These are phyloP conservation scores for Brasenia schreberi DNA, from an alignment of 164 flowering plant species.

Conservation along the genomic window DNA sequence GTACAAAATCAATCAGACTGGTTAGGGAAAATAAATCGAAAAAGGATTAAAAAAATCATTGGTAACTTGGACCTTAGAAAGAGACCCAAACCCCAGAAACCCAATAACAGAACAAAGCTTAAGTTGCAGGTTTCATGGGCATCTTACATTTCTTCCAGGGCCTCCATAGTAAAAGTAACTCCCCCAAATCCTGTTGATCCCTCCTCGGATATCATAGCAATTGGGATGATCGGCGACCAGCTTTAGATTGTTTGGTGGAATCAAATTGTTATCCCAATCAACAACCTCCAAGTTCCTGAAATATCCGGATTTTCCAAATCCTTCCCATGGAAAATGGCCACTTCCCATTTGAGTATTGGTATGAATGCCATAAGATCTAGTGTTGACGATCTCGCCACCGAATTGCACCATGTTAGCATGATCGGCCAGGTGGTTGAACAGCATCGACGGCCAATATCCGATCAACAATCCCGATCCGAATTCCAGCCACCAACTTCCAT, in stretches of 20 bases:
- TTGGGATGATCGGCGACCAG: conserved; percentile 70
- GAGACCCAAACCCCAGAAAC: neutral
- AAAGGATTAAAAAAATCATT: neutral
- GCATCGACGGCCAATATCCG: conserved; percentile 6
- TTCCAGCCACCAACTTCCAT: conserved; percentile 9
- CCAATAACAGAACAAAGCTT: neutral
- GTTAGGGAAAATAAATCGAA: neutral
- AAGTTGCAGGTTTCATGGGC: conserved; percentile 30
- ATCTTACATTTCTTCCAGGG: conserved; percentile 69
- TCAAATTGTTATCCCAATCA: conserved; percentile 80
- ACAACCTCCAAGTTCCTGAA: conserved; percentile 72
- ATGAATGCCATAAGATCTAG: conserved; percentile 41
- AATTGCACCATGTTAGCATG: conserved; percentile 9
- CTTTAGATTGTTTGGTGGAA: conserved; percentile 50
- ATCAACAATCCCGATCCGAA: conserved; percentile 4
- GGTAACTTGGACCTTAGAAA: neutral
- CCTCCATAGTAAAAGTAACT: conserved; percentile 89
- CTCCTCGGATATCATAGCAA: conserved; percentile 68
- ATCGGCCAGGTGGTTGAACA: conserved; percentile 4
- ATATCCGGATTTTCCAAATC: conserved; percentile 73
- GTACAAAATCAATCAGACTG: neutral
- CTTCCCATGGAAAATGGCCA: conserved; percentile 77
- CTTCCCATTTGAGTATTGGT: conserved; percentile 92
- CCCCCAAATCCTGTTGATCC: conserved; percentile 72
- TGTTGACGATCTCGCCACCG: conserved; percentile 36